These are phyloP conservation scores for Zygotorulaspora danielsina DNA, from an alignment of 805 yeast species.

Conservation along the genomic window DNA sequence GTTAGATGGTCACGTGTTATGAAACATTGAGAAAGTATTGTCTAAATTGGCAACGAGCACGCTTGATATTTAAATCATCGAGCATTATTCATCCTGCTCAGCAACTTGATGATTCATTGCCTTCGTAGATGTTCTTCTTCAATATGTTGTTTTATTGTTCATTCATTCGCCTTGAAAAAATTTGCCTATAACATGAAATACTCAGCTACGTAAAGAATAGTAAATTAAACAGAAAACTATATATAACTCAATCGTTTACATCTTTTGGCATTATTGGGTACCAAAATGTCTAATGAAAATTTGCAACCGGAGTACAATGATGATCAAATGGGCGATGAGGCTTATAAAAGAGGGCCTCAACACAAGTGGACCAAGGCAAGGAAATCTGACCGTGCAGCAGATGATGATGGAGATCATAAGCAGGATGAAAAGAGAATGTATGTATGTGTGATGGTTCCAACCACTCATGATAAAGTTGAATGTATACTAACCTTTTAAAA, in stretches of 20 bases:
- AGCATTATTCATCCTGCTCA: too few species aligned
- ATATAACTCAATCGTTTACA: too few species aligned
- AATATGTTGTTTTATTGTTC: neutral
- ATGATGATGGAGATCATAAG: constrained; percentile 7
- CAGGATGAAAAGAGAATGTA: constrained; percentile 27
- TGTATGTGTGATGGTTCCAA: constrained; percentile 15
- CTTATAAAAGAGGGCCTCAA: constrained; percentile 42
- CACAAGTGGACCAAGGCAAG: constrained; percentile 35
- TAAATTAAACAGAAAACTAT: too few species aligned
- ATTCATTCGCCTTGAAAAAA: neutral
- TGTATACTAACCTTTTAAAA: neutral
- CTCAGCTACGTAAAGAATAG: neutral
- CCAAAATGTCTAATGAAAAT: constrained; percentile 22
- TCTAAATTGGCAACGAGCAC: too few species aligned
- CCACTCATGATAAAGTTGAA: neutral
- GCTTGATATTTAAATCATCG: too few species aligned
- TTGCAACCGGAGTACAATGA: constrained; percentile 30
- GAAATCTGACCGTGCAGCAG: constrained; percentile 25
- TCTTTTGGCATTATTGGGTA: too few species aligned
- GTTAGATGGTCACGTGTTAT: constrained; percentile 9
- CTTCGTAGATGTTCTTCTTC: too few species aligned
- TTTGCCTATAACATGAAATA: neutral
- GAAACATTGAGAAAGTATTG: too few species aligned
- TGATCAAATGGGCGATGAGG: constrained; percentile 39
- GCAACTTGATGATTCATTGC: too few species aligned